A percentile compares a stretch with the other conserved stretches of the same genome.
Conservation (phyloP, 2,329 filamentous ascomycete genomes). For the Cryphonectria carpinicola region DNA sequence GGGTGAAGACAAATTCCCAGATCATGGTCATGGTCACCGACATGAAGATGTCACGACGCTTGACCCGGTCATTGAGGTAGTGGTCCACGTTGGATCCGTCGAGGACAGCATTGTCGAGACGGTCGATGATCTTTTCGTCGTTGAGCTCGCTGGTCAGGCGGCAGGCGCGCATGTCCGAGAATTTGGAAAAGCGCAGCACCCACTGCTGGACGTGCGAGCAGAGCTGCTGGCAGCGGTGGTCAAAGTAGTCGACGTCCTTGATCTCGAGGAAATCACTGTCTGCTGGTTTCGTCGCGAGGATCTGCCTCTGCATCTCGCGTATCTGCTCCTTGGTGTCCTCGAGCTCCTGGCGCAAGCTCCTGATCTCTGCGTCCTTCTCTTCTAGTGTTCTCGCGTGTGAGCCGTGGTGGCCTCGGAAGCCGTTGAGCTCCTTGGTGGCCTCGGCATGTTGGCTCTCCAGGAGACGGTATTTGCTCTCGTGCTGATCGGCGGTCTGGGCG, state of each 20-base stretch:
- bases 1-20: slow-evolving; percentile 97
- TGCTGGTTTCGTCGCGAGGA: slow-evolving; percentile 60
- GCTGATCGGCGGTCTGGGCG: slow-evolving; percentile 73
- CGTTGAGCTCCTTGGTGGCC: slow-evolving; percentile 70
- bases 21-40: slow-evolving; percentile 99
- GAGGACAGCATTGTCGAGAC: slow-evolving; percentile 90
- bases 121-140: slow-evolving; percentile 90
- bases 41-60: slow-evolving; percentile 94
- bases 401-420: slow-evolving; percentile 65
- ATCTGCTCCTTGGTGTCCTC: slow-evolving; percentile 70
- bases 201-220: slow-evolving; percentile 97
- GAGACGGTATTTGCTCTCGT: slow-evolving; percentile 70
- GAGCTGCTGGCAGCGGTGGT: slow-evolving; percentile 88
- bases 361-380: slow-evolving; percentile 84
- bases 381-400: slow-evolving; percentile 68
- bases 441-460: slow-evolving; percentile 70
- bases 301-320: slow-evolving; percentile 59
- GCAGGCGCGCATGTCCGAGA: slow-evolving; percentile 89
- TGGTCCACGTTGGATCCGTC: slow-evolving; percentile 92
- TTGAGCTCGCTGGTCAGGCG: slow-evolving; percentile 81
- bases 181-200: slow-evolving; percentile 97
- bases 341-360: slow-evolving; percentile 76
- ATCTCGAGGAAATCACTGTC: slow-evolving; percentile 75
- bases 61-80: slow-evolving; percentile 85
- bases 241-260: slow-evolving; percentile 93